phyloP scores from a whole-genome alignment of 345 rosid genomes.

The Moricandia arvensis region DNA sequence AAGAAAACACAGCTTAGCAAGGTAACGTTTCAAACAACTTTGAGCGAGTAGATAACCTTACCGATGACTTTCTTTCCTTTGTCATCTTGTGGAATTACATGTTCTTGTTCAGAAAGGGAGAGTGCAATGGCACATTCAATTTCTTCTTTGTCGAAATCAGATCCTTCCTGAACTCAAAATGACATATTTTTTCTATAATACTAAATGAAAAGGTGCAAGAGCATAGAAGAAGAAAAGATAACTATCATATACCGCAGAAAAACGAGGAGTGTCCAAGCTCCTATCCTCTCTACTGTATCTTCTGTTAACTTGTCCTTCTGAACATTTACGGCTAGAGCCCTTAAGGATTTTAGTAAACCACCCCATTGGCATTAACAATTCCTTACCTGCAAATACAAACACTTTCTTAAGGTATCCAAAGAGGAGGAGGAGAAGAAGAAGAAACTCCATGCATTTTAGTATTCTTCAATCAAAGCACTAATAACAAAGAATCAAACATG shows the following conservation, averaged over 20 bases:
- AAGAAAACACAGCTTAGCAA: slow-evolving; percentile 21
- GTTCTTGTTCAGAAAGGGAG: slow-evolving; percentile 75
- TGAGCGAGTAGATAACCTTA: slow-evolving; percentile 32
- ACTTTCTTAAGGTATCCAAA: slow-evolving; percentile 20
- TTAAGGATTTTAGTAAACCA: slow-evolving; percentile 81
- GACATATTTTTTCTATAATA: slow-evolving; percentile 6
- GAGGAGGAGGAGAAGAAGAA: slow-evolving; percentile 3
- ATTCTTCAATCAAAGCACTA: background rate
- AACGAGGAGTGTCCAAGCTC: slow-evolving; percentile 53
- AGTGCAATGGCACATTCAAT: slow-evolving; percentile 78
- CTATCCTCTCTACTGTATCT: slow-evolving; percentile 47
- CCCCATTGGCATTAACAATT: slow-evolving; percentile 53
- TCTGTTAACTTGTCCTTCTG: slow-evolving; percentile 50
- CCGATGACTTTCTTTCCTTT: slow-evolving; percentile 83
- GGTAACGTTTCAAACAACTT: slow-evolving; percentile 7
- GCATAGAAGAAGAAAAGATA: background rate
- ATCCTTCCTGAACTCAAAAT: slow-evolving; percentile 57
- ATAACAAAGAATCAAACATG: slow-evolving; percentile 27
- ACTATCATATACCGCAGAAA: slow-evolving; percentile 53
- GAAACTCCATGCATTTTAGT: background rate
- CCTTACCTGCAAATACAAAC: slow-evolving; percentile 41
- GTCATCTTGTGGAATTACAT: slow-evolving; percentile 52
- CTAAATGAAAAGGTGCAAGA: background rate
- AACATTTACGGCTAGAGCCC: slow-evolving; percentile 55
- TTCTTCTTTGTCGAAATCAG: slow-evolving; percentile 77